Evolutionary conservation across 2,329 filamentous ascomycete species (phyloP).

Genomic region (Dactylella cylindrospora): DNA sequence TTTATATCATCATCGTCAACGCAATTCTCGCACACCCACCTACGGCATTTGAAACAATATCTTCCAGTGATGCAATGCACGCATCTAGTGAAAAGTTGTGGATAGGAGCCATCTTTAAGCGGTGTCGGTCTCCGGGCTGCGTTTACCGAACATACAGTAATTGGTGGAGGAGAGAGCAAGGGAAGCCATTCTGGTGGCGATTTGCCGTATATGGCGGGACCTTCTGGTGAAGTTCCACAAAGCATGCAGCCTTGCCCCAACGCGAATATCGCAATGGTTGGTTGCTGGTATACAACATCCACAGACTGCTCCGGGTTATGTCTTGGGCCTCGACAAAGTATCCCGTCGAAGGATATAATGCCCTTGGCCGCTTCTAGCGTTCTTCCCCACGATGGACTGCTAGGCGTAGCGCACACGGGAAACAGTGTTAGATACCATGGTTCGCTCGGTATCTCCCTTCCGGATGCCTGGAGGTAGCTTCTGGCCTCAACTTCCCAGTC

Average conservation of each 20-base stretch:
- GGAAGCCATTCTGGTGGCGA: conserved; percentile 12
- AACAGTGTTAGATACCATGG: conserved; percentile 31
- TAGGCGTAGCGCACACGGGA: no score
- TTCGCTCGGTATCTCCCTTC: not conserved
- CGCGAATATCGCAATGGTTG: not conserved
- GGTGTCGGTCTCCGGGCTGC: conserved; percentile 3
- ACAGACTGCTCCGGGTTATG: not conserved
- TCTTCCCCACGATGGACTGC: not conserved
- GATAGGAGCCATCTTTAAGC: conserved; percentile 7
- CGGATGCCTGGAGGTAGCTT: not conserved
- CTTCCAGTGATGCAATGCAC: not conserved
- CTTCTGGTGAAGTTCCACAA: conserved; percentile 30
- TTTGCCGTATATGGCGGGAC: conserved; percentile 18
- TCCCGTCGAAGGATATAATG: conserved; percentile 16
- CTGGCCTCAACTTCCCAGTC: no score
- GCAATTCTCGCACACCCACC: conserved; percentile 33
- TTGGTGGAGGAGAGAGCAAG: conserved; percentile 8
- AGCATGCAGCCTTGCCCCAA: conserved; percentile 20
- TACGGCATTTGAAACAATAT: conserved; percentile 1
- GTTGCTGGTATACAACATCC: not conserved
- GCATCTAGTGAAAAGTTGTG: conserved; percentile 21
- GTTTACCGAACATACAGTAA: conserved; percentile 1
- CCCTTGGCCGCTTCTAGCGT: conserved; percentile 1
- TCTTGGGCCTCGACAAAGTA: conserved; percentile 16
- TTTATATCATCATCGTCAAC: not conserved